Conservation (phyloP, 306 rosid genomes). For the Delonix regia region DNA sequence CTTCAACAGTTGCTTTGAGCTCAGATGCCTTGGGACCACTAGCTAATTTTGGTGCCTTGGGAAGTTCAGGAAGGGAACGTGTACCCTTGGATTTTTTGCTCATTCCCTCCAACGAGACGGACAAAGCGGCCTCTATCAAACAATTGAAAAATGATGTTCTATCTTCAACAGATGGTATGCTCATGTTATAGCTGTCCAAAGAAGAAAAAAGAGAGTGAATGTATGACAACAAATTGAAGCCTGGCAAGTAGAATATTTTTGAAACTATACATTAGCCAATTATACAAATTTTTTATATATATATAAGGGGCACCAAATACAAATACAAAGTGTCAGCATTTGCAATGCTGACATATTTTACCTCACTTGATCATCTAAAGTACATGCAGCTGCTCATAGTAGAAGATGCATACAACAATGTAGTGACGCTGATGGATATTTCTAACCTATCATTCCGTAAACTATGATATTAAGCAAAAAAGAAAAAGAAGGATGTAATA, state of each 20-base stretch:
- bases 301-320: slow-evolving; percentile 17
- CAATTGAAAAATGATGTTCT: slow-evolving; percentile 67
- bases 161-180: slow-evolving; percentile 68
- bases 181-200: slow-evolving; percentile 69
- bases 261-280: slow-evolving; percentile 2
- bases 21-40: slow-evolving; percentile 93
- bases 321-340: slow-evolving; percentile 20
- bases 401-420: slow-evolving; percentile 1
- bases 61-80: slow-evolving; percentile 71
- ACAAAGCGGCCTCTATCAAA: slow-evolving; percentile 78
- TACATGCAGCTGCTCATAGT: slow-evolving; percentile 8
- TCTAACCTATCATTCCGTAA: slow-evolving; percentile 14
- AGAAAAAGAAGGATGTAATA: slow-evolving; percentile 14
- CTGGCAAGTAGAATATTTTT: slow-evolving; percentile 1
- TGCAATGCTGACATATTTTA: neutral
- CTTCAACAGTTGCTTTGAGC: slow-evolving; percentile 87
- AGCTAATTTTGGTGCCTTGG: slow-evolving; percentile 84
- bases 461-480: slow-evolving; percentile 15
- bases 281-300: neutral
- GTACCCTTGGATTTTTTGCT: slow-evolving; percentile 56
- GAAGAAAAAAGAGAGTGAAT: slow-evolving; percentile 21
- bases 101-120: slow-evolving; percentile 66
- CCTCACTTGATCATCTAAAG: slow-evolving; percentile 10
- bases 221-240: slow-evolving; percentile 30
- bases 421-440: slow-evolving; percentile 13